Base-by-base conservation (phyloP, 2,329 filamentous ascomycete species). In the Ceratocystis cacaofunesta region DNA sequence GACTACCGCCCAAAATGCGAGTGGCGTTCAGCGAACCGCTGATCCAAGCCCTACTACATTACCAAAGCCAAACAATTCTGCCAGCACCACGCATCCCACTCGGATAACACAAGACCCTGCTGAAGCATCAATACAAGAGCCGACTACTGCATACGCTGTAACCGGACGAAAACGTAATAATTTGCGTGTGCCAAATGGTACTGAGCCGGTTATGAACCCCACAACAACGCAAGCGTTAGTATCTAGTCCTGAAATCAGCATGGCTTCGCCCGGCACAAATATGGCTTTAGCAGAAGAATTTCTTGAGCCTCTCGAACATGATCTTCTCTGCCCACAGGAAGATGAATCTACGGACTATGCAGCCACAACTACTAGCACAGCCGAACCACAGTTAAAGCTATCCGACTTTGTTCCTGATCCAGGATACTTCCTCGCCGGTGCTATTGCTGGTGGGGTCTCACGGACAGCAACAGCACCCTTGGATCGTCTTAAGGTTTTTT, bases 351-450 rank as follows among this genome's bases (percentile, higher is more conserved):
- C 19, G 70, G 25, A 36, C 28, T 36, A 58, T 19, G 7, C 28
- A 36, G 22, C 17, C n/a, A 36, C 30, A 58, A 19, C 28, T n/a
- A 15, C 17, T 8, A 19, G 22, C 64, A 25, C 46, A 25, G 19
- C 19, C 19, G 73, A 60, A 36, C 25, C 25, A 3, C 6, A 46
- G n/a, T 15, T 50, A 60, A 78, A 75, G 79, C 83, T 86, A 79
- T 85, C 83, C 75, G 78, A 80, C 74, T 81, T 87, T 80, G 80
- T 90, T 76, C 89, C 89, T 76, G 84, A 90, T 85, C 82, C 88
- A 95, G 94, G 94, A 82, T 99, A 97, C 78, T 99, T 97, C 77
- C 77, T 95, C 78, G 94, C 94, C 75, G 94, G 94, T 80, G 94
- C 91, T 76, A 81, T 95, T 74, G 91, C 92, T 74, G 94, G 94